Conservation (phyloP, 1,284 basidiomycete species). For the Megacollybia platyphylla region DNA sequence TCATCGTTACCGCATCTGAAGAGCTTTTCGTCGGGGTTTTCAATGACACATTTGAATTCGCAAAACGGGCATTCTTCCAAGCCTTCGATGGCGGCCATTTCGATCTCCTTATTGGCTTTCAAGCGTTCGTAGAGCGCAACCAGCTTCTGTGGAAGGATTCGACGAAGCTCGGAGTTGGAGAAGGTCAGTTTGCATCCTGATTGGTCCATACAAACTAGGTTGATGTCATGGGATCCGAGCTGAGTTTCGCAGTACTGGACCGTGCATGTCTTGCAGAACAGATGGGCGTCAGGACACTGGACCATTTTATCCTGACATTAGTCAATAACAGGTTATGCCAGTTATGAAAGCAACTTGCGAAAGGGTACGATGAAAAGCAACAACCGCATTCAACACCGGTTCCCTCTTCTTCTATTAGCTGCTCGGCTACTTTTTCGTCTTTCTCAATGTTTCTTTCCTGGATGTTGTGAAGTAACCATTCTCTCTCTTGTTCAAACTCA, state of each 20-base stretch:
- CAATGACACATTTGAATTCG: slow-evolving; percentile 73
- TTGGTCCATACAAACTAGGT: slow-evolving; percentile 72
- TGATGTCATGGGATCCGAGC: slow-evolving; percentile 36
- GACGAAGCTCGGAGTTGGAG: slow-evolving; percentile 49
- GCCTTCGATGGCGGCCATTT: slow-evolving; percentile 55
- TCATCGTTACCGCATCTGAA: slow-evolving; percentile 67
- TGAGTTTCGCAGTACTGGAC: slow-evolving; percentile 32
- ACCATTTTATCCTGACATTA: slow-evolving; percentile 58
- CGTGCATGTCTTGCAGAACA: slow-evolving; percentile 58
- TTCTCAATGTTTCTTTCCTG: slow-evolving; percentile 18
- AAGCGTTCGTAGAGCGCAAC: slow-evolving; percentile 66
- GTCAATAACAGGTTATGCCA: slow-evolving; percentile 2
- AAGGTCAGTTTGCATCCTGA: slow-evolving; percentile 63
- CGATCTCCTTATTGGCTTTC: slow-evolving; percentile 65
- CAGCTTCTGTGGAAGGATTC: slow-evolving; percentile 50
- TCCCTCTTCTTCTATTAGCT: slow-evolving; percentile 23
- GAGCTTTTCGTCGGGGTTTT: slow-evolving; percentile 65
- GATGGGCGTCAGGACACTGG: slow-evolving; percentile 74
- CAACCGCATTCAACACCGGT: slow-evolving; percentile 72
- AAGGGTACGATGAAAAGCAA: slow-evolving; percentile 61
- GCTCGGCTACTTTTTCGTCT: slow-evolving; percentile 13
- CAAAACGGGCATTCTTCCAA: slow-evolving; percentile 84
- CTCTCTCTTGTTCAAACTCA: slow-evolving; percentile 24
- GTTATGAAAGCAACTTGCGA: slow-evolving; percentile 32
- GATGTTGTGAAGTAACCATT: slow-evolving; percentile 25